phyloP scores from a whole-genome alignment of 306 rosid species.

The Acmispon strigosus region DNA sequence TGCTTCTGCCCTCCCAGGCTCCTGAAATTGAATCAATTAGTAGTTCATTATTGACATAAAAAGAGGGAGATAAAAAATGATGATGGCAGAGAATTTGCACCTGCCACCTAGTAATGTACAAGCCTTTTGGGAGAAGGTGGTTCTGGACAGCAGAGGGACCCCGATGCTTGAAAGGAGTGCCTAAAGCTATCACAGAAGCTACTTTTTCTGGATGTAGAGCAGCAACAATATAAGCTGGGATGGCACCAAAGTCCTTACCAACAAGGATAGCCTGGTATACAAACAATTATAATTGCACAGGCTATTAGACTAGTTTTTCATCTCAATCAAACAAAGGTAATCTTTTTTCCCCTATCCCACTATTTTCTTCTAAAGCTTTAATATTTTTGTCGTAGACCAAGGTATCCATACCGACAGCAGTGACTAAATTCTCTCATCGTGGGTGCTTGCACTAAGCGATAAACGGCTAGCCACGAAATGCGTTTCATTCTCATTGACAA shows the following conservation, averaged over 20 bases:
- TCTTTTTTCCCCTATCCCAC: not conserved
- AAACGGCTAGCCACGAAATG: too few relatives aligned
- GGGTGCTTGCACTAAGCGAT: too few relatives aligned
- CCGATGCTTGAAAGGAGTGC: conserved; percentile 45
- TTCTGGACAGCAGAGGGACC: conserved; percentile 30
- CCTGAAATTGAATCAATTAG: conserved; percentile 14
- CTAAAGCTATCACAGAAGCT: conserved; percentile 38
- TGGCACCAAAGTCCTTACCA: conserved; percentile 52
- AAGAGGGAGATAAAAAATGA: not conserved
- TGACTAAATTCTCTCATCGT: too few relatives aligned
- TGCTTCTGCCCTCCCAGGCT: conserved; percentile 53
- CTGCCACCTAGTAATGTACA: conserved; percentile 49
- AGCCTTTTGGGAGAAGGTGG: conserved; percentile 50
- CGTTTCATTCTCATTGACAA: too few relatives aligned
- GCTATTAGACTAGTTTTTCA: not conserved
- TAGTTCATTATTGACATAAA: not conserved
- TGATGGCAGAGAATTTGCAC: conserved; percentile 7
- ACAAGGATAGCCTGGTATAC: conserved; percentile 43
- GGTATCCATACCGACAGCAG: too few relatives aligned
- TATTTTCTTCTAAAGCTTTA: not conserved
- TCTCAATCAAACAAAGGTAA: not conserved
- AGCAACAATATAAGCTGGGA: conserved; percentile 37
- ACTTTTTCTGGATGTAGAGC: conserved; percentile 42
- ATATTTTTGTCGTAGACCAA: too few relatives aligned
- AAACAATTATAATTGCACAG: not conserved